These are phyloP conservation scores for Leishmania guyanensis DNA, from an alignment of 208 protist species.

Conservation along the genomic window DNA sequence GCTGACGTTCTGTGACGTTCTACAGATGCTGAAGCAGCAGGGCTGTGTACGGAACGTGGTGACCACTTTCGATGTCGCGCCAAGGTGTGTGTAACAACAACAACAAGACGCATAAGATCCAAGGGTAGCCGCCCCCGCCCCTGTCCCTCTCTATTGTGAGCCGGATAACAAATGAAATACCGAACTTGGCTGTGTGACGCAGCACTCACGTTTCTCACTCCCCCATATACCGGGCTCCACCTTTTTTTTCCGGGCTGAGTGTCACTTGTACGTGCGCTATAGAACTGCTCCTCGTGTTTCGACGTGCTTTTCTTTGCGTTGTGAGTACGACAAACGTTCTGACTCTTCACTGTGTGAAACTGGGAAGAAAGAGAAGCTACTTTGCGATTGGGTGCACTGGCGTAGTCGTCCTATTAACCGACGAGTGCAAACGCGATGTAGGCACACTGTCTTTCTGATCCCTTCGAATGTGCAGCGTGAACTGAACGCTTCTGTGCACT, in stretches of 20 bases:
- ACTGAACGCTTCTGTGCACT: not conserved
- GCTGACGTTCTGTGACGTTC: slow-evolving; percentile 11
- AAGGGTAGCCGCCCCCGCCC: too few species aligned
- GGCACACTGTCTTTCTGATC: not conserved
- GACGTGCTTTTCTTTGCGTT: not conserved
- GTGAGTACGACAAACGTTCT: too few species aligned
- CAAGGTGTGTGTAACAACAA: not conserved
- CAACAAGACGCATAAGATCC: too few species aligned
- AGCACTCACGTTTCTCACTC: not conserved
- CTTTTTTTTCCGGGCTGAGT: not conserved
- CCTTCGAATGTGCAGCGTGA: not conserved
- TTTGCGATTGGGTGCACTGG: not conserved
- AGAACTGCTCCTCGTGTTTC: not conserved
- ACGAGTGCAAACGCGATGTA: not conserved
- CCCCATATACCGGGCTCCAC: too few species aligned
- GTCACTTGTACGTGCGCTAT: not conserved
- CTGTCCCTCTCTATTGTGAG: too few species aligned
- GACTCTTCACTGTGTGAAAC: too few species aligned
- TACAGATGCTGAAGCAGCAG: slow-evolving; percentile 12
- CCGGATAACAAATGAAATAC: too few species aligned
- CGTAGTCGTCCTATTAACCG: not conserved
- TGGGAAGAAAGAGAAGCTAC: too few species aligned
- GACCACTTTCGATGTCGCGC: not conserved
- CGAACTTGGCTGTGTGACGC: too few species aligned
- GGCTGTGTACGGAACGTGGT: slow-evolving; percentile 24